A percentile compares a stretch with the other conserved stretches of the same genome.
These are phyloP conservation scores for Neonectria magnoliae DNA, from an alignment of 2,329 filamentous ascomycete species.

Conservation along the genomic window DNA sequence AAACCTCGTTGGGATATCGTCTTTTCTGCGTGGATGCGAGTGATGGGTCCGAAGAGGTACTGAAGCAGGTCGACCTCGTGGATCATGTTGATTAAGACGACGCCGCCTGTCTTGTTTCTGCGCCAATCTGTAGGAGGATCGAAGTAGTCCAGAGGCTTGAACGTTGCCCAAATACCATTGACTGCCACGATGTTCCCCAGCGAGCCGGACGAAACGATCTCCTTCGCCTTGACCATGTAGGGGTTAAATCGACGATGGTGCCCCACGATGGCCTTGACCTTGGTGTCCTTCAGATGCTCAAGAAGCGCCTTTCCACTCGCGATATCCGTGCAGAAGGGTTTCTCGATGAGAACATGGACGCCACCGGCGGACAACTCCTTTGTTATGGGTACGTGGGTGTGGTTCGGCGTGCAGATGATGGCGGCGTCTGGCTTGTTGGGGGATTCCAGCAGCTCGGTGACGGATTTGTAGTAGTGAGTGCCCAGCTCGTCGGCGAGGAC, in stretches of 20 bases:
- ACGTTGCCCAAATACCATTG: conserved; percentile 63
- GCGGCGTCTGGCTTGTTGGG: conserved; percentile 59
- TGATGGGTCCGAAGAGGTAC: conserved; percentile 64
- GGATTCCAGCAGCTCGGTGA: conserved; percentile 55
- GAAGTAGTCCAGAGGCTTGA: conserved; percentile 64
- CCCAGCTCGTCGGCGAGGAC: conserved; percentile 36
- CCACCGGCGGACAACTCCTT: conserved; percentile 58
- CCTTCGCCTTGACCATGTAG: conserved; percentile 61
- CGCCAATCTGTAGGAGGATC: conserved; percentile 59
- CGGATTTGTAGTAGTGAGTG: conserved; percentile 41
- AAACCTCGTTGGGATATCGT: conserved; percentile 55
- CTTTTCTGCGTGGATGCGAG: conserved; percentile 60
- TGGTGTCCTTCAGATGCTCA: conserved; percentile 35
- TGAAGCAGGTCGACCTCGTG: conserved; percentile 70
- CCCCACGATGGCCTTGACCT: conserved; percentile 61
- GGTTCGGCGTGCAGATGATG: conserved; percentile 68
- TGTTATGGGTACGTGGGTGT: conserved; percentile 63
- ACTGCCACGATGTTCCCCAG: conserved; percentile 62
- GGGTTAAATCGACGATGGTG: conserved; percentile 70
- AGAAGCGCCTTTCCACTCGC: conserved; percentile 48
- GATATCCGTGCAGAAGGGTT: conserved; percentile 60
- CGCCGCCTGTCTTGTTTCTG: conserved; percentile 54
- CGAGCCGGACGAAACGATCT: conserved; percentile 49
- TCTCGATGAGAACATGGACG: conserved; percentile 67
- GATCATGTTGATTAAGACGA: conserved; percentile 67